These are phyloP conservation scores for Cladorrhinum sp. DNA, from an alignment of 2,329 filamentous ascomycete species.

Conservation along the genomic window DNA sequence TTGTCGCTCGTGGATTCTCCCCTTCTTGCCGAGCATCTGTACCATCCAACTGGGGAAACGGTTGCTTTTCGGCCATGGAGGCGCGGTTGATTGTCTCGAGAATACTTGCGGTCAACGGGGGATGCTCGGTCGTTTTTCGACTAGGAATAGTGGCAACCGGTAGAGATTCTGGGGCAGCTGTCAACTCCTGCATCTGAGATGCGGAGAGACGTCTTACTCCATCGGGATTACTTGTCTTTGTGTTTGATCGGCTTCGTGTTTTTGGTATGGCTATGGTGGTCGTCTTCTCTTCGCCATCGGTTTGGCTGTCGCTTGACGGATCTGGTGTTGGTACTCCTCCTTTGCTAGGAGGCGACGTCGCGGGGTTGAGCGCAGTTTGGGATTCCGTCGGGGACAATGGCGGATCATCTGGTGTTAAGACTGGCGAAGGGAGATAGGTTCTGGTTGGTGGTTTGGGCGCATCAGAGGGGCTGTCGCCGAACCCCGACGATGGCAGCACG, in stretches of 20 bases:
- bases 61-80: slow-evolving; percentile 35
- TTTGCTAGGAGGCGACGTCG: slow-evolving; percentile 15
- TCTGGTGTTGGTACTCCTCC: slow-evolving; percentile 28
- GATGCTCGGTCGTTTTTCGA: slow-evolving; percentile 36
- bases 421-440: slow-evolving; percentile 22
- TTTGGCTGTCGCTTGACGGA: slow-evolving; percentile 26
- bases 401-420: slow-evolving; percentile 20
- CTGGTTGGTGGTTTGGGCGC: not conserved
- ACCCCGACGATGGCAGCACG: not conserved
- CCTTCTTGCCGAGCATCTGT: slow-evolving; percentile 20
- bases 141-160: slow-evolving; percentile 48
- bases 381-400: slow-evolving; percentile 1
- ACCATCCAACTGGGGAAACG: slow-evolving; percentile 21
- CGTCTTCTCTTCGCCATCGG: slow-evolving; percentile 19
- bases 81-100: slow-evolving; percentile 34
- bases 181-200: slow-evolving; percentile 57
- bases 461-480: not conserved
- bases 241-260: slow-evolving; percentile 27
- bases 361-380: slow-evolving; percentile 6
- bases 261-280: slow-evolving; percentile 12
- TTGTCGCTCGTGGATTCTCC: slow-evolving; percentile 31
- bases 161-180: slow-evolving; percentile 55
- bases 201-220: slow-evolving; percentile 54
- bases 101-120: slow-evolving; percentile 35
- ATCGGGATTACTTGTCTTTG: slow-evolving; percentile 38